Evolutionary conservation across 805 yeast genomes (phyloP).

Genomic region (Cyberlindnera suaveolens): DNA sequence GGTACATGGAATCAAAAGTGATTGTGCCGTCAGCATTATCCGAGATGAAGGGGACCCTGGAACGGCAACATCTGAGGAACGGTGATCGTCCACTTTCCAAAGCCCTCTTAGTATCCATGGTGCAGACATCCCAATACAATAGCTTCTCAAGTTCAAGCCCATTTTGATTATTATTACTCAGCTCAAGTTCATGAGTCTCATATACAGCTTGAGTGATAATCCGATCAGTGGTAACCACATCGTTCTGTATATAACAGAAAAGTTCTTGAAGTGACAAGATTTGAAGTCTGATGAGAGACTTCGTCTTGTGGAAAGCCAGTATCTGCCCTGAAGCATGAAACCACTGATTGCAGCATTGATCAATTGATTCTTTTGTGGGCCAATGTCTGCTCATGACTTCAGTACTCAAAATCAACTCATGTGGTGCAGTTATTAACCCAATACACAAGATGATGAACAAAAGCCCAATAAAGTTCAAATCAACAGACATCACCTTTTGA

Average conservation of each 20-base stretch:
- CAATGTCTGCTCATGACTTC: conserved; percentile 3
- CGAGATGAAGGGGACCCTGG: conserved; percentile 1
- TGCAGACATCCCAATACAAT: conserved; percentile 13
- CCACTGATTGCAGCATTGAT: conserved; percentile 5
- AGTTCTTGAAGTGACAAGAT: conserved; percentile 4
- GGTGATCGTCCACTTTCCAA: conserved; percentile 6
- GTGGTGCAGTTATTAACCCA: conserved; percentile 8
- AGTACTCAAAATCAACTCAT: conserved; percentile 6
- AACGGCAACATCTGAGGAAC: conserved; percentile 4
- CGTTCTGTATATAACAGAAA: conserved; percentile 4
- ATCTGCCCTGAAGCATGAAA: conserved; percentile 16
- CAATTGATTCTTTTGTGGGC: conserved; percentile 2
- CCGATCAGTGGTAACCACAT: conserved; percentile 5
- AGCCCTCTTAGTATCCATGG: conserved; percentile 8
- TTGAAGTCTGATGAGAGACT: conserved; percentile 3
- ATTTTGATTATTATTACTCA: conserved; percentile 3
- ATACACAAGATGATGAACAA: conserved; percentile 8
- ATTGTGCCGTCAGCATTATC: not conserved
- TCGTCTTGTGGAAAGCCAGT: conserved; percentile 6
- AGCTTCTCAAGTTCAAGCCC: conserved; percentile 3
- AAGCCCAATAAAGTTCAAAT: conserved; percentile 10
- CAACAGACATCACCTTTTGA: conserved; percentile 6
- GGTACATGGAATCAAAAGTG: not conserved
- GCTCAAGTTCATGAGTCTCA: conserved; percentile 2
- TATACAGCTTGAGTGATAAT: conserved; percentile 5